Evolutionary conservation across 441 rosid species (phyloP).

Genomic region (Populus hybrid): DNA sequence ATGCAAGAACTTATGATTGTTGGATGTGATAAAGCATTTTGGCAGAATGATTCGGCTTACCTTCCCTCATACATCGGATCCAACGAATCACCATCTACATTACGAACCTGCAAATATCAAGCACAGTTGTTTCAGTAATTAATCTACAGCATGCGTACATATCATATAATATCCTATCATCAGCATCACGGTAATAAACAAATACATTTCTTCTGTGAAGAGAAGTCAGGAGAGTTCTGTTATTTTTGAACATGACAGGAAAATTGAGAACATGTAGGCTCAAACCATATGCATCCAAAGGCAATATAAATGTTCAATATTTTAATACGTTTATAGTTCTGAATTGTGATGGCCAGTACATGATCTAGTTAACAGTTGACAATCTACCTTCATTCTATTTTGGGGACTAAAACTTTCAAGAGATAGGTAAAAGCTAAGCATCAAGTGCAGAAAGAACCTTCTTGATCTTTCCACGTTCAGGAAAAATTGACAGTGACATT

Average conservation of each 20-base stretch:
- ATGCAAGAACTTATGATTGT: not conserved
- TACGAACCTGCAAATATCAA: slow-evolving; percentile 64
- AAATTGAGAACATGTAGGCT: not conserved
- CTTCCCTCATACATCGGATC: slow-evolving; percentile 89
- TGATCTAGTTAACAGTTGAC: not conserved
- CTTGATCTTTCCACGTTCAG: not conserved
- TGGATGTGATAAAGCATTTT: slow-evolving; percentile 1
- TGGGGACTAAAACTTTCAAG: not conserved
- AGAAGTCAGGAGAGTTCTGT: not conserved
- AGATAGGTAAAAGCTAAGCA: not conserved
- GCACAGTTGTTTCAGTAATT: slow-evolving; percentile 3
- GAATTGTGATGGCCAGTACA: not conserved
- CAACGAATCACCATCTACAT: slow-evolving; percentile 61
- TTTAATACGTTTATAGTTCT: not conserved
- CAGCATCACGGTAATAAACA: not conserved
- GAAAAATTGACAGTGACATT: not conserved
- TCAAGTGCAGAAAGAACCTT: not conserved
- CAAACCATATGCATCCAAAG: not conserved
- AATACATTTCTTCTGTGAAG: not conserved
- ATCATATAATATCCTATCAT: not conserved
- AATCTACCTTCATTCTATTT: not conserved
- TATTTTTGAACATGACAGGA: not conserved
- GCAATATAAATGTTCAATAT: not conserved
- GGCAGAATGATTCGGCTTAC: slow-evolving; percentile 29
- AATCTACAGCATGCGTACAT: not conserved